Evolutionary conservation across 768 basidiomycete genomes (phyloP).

Genomic region (Clavulina sp.): DNA sequence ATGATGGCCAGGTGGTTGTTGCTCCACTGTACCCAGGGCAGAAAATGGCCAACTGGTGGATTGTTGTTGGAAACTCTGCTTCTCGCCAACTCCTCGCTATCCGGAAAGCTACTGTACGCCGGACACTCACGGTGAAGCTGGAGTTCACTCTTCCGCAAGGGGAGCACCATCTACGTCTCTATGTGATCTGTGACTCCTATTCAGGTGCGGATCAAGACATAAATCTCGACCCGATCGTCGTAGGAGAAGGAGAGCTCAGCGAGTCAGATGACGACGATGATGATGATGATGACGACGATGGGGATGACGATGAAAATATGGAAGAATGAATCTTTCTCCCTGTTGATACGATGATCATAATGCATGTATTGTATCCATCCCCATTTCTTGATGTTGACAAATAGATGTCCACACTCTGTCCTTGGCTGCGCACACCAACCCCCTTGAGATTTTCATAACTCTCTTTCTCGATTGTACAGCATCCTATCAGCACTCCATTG

Average conservation of each 20-base stretch:
- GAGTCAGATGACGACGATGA: conserved; percentile 50
- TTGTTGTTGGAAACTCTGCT: conserved; percentile 74
- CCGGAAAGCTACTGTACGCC: conserved; percentile 69
- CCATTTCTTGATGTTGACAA: too few species aligned
- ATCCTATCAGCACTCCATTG: too few species aligned
- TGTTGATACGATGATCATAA: too few species aligned
- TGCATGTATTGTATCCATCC: too few species aligned
- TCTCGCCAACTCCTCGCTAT: conserved; percentile 71
- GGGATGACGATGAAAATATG: background rate
- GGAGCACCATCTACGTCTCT: conserved; percentile 62
- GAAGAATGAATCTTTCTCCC: too few species aligned
- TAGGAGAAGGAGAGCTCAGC: conserved; percentile 80
- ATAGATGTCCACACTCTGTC: background rate
- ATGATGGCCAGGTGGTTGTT: conserved; percentile 65
- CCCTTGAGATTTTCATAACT: background rate
- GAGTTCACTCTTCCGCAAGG: conserved; percentile 83
- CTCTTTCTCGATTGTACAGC: too few species aligned
- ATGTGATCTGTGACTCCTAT: conserved; percentile 86
- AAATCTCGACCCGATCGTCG: conserved; percentile 60
- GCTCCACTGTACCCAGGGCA: conserved; percentile 83
- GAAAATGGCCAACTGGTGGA: conserved; percentile 95
- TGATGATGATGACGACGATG: conserved; percentile 24
- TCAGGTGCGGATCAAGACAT: conserved; percentile 87
- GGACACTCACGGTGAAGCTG: conserved; percentile 63
- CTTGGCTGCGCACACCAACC: background rate